These are phyloP conservation scores for Diddensiella transvaalensis DNA, from an alignment of 805 yeast species.

Conservation along the genomic window DNA sequence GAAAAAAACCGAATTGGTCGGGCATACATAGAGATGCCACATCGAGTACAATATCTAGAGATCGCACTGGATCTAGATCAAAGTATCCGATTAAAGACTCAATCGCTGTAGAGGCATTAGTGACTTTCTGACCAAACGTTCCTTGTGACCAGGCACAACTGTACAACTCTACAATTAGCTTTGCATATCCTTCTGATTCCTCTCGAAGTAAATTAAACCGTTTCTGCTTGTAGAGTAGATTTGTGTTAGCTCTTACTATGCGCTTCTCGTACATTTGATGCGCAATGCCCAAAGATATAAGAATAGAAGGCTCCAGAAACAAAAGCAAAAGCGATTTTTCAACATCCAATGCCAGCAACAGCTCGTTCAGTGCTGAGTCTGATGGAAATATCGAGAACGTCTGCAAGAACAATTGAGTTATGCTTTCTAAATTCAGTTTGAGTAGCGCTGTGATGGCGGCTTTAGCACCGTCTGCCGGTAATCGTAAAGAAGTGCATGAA, in stretches of 20 bases:
- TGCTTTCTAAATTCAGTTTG: background rate
- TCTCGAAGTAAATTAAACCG: constrained; percentile 69
- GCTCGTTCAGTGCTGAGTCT: constrained; percentile 8
- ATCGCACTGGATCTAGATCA: constrained; percentile 67
- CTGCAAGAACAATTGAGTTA: constrained; percentile 16
- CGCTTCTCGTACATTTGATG: constrained; percentile 36
- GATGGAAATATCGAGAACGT: constrained; percentile 17
- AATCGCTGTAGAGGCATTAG: constrained; percentile 42
- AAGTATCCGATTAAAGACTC: constrained; percentile 68
- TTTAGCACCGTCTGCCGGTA: constrained; percentile 12
- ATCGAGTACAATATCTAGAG: constrained; percentile 59
- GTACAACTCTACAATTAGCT: constrained; percentile 49
- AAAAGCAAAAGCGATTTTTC: constrained; percentile 23
- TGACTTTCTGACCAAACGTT: constrained; percentile 5
- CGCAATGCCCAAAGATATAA: constrained; percentile 28
- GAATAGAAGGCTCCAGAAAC: constrained; percentile 26
- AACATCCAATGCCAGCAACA: constrained; percentile 23
- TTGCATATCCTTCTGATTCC: constrained; percentile 74
- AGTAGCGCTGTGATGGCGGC: constrained; percentile 7
- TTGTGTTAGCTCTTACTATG: constrained; percentile 40
- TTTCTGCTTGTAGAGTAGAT: constrained; percentile 45
- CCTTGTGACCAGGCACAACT: constrained; percentile 38
- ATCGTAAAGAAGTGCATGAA: constrained; percentile 4
- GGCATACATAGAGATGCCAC: constrained; percentile 46
- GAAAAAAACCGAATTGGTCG: constrained; percentile 42